These are phyloP conservation scores for Niebla homalea DNA, from an alignment of 495 filamentous ascomycete genomes.

Conservation along the genomic window DNA sequence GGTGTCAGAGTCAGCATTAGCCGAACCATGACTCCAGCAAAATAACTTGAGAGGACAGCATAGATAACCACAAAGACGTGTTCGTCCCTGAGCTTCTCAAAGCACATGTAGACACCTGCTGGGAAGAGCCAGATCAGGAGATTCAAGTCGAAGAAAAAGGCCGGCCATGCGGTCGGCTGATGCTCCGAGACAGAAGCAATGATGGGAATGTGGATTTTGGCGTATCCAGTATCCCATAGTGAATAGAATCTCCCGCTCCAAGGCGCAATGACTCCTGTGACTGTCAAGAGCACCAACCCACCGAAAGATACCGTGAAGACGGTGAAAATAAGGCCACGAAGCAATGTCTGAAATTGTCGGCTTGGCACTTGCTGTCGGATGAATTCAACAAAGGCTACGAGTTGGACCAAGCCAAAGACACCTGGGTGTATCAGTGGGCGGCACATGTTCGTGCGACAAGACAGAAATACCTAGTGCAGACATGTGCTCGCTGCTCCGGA, in stretches of 20 bases:
- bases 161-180: conserved; percentile 99
- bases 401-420: conserved; percentile 89
- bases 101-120: conserved; percentile 96
- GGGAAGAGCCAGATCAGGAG: conserved; percentile 99
- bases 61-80: conserved; percentile 99
- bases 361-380: conserved; percentile 74
- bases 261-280: conserved; percentile 83
- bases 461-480: conserved; percentile 65
- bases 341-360: conserved; percentile 81
- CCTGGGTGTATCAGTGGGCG: conserved; percentile 33
- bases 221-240: conserved; percentile 97
- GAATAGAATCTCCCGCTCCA: conserved; percentile 99
- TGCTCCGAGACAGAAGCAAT: conserved; percentile 99
- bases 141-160: conserved; percentile 98
- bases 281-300: conserved; percentile 67
- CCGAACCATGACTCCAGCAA: conserved; percentile 98
- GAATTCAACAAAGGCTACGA: conserved; percentile 88
- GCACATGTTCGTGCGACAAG: neutral
- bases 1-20: conserved; percentile 96
- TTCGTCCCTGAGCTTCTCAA: conserved; percentile 84
- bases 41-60: conserved; percentile 88
- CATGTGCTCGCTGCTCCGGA: conserved; percentile 98
- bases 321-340: conserved; percentile 66
- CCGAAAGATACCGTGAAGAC: conserved; percentile 61
- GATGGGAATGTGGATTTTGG: conserved; percentile 98